Base-by-base conservation (phyloP, 2,329 filamentous ascomycete species). In the Alternaria brassicicola region DNA sequence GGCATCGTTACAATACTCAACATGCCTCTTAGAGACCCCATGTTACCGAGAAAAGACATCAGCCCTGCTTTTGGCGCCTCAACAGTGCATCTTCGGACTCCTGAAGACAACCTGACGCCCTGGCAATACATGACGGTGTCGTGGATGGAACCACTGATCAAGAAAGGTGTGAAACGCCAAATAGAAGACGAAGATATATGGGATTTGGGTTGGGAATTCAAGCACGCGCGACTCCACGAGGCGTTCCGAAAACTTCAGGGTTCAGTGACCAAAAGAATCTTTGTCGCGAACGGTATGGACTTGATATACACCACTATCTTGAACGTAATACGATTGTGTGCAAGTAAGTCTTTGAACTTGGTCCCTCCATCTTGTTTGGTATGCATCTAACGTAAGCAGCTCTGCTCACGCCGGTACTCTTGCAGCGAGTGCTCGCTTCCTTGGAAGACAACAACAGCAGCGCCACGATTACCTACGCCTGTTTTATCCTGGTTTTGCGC, bases 81-180 rank as follows among this genome's bases (percentile, higher is more conserved):
- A 1, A 88, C 83, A 0, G 81, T 78, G 3, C 76, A 82, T 2
- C 78, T 90, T n/a, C 88, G 92, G 28, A 88, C 84, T 46, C 89
- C 93, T 0, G 93, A 97, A 74, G 93, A 97, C 66, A 87, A 90
- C 62, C 75, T 96, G 23, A 90, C 84, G 0, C 80, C 93, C 1
- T 93, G 91, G 85, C 90, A 93, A 65, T 97, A 92, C 78, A 90
- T 94, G 85, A 89, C 86, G 6, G 89, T 96, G 26, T 90, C 86
- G 0, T 97, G 93, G 93, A 89, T 96, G 78, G 81, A 82, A 0
- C 89, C 92, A 0, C 78, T 96, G 6, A 92, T 96, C 12, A 79
- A 81, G 1, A 76, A 87, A 23, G 91, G 89, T 1, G 84, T 82
- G 39, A 79, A 81, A 28, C 82, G 87, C 38, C 89, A 92, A 65